Evolutionary conservation across 129 eudicot genomes (phyloP).

Genomic region (Smallanthus sonchifolius): DNA sequence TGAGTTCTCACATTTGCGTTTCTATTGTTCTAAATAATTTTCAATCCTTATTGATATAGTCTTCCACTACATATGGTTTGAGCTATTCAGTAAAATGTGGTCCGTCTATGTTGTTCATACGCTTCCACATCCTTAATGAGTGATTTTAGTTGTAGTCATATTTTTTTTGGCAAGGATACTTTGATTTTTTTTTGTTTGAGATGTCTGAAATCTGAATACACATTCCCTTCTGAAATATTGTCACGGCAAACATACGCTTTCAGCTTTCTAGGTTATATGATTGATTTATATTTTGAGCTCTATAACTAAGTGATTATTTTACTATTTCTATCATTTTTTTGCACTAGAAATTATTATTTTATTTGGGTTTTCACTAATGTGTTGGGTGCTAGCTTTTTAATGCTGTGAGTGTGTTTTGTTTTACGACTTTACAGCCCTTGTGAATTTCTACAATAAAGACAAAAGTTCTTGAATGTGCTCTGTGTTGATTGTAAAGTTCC

Average conservation of each 20-base stretch:
- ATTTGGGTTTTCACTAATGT: neutral
- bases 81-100: slow-evolving; percentile 1
- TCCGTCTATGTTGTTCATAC: neutral
- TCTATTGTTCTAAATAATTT: neutral
- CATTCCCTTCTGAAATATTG: neutral
- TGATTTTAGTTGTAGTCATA: neutral
- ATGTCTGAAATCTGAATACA: neutral
- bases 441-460: no score
- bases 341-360: no score
- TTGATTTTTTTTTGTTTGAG: neutral
- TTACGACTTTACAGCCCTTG: no score
- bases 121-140: neutral
- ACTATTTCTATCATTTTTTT: no score
- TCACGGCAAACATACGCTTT: neutral
- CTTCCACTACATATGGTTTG: neutral
- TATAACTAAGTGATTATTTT: no score
- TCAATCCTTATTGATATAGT: neutral
- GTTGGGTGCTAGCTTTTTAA: neutral
- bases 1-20: neutral
- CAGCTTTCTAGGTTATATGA: neutral
- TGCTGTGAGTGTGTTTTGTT: neutral
- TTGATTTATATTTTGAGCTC: no score
- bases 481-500: no score
- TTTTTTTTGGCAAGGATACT: neutral
- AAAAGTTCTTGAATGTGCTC: no score